Base-by-base conservation (phyloP, 306 rosid species). In the Trifolium pratense region DNA sequence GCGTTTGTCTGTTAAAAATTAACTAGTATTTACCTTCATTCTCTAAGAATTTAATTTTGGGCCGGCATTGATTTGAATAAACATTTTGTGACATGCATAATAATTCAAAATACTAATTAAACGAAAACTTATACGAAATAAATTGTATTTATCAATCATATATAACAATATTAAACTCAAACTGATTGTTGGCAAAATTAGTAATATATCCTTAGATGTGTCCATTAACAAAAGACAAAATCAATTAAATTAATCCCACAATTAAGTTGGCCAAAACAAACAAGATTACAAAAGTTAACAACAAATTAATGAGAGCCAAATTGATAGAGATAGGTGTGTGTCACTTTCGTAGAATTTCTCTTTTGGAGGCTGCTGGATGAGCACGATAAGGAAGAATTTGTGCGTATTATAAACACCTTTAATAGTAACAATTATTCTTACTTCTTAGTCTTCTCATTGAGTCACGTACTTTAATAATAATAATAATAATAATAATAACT, bases 311-410 rank as follows among this genome's bases (percentile, higher is more conserved):
- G 74, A 66, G 79, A 85, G 72, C 49, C 83, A 81, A 81, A 87
- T 4, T 76, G 91, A 84, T 71, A 15, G 75, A 74, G 86, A 84
- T 74, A 29, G 75, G 65, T 74, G 59, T 20, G 73, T 36, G 70
- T 85, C 87, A 75, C 60, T 80, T 80, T 81, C 84, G 80, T 79
- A 76, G 84, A 87, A 87, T 82, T 91, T 87, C 87, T 84, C 77
- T 71, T 78, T 82, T 74, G 85, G 97, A 87, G 89, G 91, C 87
- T 77, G 86, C 85, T 74, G 58, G 80, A 78, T 70, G 76, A 77
- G 75, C 81, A 82, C 69, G 66, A 75, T 21, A 58, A 56, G 8
- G 25, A 77, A 20, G 39, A 81, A 83, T 74, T 80, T 74, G 81
- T 80, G 79, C 80, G 8, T 76, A 71, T 83, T 59, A 59, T 66